phyloP scores from a whole-genome alignment of 2,329 filamentous ascomycete species.

The Truncatella angustata region DNA sequence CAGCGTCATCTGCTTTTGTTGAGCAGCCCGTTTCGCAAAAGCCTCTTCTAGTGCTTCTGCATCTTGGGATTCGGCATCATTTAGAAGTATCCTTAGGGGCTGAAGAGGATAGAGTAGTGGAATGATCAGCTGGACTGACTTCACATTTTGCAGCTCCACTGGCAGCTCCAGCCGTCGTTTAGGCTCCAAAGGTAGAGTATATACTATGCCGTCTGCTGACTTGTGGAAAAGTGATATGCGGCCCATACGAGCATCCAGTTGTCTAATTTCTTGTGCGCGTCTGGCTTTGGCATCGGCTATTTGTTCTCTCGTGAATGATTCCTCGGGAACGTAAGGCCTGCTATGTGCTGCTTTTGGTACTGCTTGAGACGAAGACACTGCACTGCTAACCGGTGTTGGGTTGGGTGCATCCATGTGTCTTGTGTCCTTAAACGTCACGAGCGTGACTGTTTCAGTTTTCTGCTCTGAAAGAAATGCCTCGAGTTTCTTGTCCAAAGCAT shows the following conservation, averaged over 20 bases:
- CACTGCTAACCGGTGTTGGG: constrained; percentile 8
- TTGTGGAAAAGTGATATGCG: constrained; percentile 65
- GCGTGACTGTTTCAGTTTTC: constrained; percentile 70
- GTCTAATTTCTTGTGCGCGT: constrained; percentile 64
- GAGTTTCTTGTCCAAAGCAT: constrained; percentile 69
- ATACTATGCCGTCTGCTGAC: constrained; percentile 67
- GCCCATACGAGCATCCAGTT: constrained; percentile 74
- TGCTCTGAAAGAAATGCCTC: constrained; percentile 68
- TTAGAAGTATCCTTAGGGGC: constrained; percentile 62
- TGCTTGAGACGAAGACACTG: too few species aligned
- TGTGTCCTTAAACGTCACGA: constrained; percentile 60
- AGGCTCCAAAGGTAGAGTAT: constrained; percentile 69
- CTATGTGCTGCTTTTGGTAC: constrained; percentile 14
- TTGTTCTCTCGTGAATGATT: constrained; percentile 57
- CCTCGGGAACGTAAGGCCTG: constrained; percentile 38
- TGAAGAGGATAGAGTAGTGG: constrained; percentile 72
- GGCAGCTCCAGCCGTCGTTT: constrained; percentile 61
- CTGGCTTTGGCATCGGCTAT: constrained; percentile 60
- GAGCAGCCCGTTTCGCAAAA: constrained; percentile 58
- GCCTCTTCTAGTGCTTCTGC: constrained; percentile 63
- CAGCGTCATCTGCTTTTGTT: constrained; percentile 60
- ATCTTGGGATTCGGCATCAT: constrained; percentile 58
- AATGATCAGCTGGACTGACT: constrained; percentile 65
- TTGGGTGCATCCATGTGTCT: constrained; percentile 37
- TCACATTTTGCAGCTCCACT: constrained; percentile 56